Evolutionary conservation across 2,329 filamentous ascomycete species (phyloP).

Genomic region (Epichloe baconii): DNA sequence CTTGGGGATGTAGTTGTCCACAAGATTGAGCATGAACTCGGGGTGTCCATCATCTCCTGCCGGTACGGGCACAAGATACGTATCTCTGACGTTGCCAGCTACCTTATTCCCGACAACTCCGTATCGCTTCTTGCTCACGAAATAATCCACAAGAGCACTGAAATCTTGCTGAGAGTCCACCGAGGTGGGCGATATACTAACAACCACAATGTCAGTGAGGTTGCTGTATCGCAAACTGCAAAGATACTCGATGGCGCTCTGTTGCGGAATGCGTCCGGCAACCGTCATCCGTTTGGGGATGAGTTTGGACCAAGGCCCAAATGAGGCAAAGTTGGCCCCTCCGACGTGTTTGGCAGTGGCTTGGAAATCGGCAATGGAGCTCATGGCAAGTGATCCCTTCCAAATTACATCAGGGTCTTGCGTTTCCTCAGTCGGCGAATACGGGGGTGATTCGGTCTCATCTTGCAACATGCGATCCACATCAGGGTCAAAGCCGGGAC

Average conservation of each 20-base stretch:
- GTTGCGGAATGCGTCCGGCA: slow-evolving; percentile 67
- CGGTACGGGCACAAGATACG: slow-evolving; percentile 79
- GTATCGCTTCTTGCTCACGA: slow-evolving; percentile 67
- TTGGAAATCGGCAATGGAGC: slow-evolving; percentile 59
- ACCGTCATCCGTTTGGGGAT: slow-evolving; percentile 59
- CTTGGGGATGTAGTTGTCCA: slow-evolving; percentile 66
- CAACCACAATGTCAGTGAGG: slow-evolving; percentile 72
- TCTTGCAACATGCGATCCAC: slow-evolving; percentile 83
- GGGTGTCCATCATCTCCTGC: slow-evolving; percentile 59
- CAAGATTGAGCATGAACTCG: slow-evolving; percentile 79
- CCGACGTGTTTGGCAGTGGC: slow-evolving; percentile 73
- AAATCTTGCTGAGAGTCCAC: slow-evolving; percentile 50
- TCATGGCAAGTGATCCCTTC: slow-evolving; percentile 67
- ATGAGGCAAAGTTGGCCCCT: slow-evolving; percentile 60
- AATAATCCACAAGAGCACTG: slow-evolving; percentile 74
- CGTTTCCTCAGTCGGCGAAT: slow-evolving; percentile 65
- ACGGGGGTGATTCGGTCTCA: slow-evolving; percentile 65
- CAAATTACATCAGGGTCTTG: slow-evolving; percentile 60
- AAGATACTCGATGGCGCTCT: slow-evolving; percentile 80
- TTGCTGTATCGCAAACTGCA: slow-evolving; percentile 73
- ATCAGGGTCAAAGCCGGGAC: slow-evolving; percentile 67
- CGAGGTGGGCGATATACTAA: slow-evolving; percentile 55
- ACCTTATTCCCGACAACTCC: slow-evolving; percentile 74
- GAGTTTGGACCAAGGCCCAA: slow-evolving; percentile 58
- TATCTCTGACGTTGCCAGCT: slow-evolving; percentile 67